These are phyloP conservation scores for Penicillium sp. DNA, from an alignment of 2,329 filamentous ascomycete species.

Conservation along the genomic window DNA sequence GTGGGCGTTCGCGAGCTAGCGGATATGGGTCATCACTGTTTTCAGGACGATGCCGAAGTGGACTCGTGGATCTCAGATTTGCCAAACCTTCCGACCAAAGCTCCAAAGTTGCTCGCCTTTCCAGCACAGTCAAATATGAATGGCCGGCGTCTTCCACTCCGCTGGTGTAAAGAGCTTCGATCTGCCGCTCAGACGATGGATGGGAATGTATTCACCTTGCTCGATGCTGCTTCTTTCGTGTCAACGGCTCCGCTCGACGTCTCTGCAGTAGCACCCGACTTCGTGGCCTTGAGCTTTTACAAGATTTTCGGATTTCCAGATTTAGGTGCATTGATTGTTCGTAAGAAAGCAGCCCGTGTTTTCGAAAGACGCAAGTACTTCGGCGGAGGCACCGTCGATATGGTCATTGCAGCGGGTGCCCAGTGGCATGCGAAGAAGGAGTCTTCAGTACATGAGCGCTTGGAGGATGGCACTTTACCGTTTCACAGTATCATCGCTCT, in stretches of 20 bases:
- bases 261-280: conserved; percentile 67
- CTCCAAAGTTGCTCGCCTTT: conserved; percentile 62
- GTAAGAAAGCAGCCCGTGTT: conserved; percentile 59
- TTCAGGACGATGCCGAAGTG: conserved; percentile 58
- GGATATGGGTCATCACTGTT: conserved; percentile 53
- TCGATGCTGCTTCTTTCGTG: conserved; percentile 78
- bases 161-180: conserved; percentile 56
- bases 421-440: conserved; percentile 78
- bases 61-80: conserved; percentile 55
- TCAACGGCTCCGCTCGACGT: conserved; percentile 73
- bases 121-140: conserved; percentile 93
- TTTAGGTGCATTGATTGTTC: conserved; percentile 75
- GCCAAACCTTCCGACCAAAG: conserved; percentile 10
- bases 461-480: conserved; percentile 88
- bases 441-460: conserved; percentile 64
- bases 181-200: conserved; percentile 19
- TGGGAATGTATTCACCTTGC: conserved; percentile 57
- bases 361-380: conserved; percentile 73
- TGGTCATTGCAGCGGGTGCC: conserved; percentile 71
- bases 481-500: conserved; percentile 86
- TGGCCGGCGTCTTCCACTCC: conserved; percentile 65
- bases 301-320: conserved; percentile 99
- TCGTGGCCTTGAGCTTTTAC: conserved; percentile 81
- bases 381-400: conserved; percentile 88
- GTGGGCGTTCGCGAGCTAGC: conserved; percentile 75